Evolutionary conservation across 176 grass and related monocot species (phyloP), one percentile per base, ranked within the genome.

Genomic region (Avena sativa): DNA sequence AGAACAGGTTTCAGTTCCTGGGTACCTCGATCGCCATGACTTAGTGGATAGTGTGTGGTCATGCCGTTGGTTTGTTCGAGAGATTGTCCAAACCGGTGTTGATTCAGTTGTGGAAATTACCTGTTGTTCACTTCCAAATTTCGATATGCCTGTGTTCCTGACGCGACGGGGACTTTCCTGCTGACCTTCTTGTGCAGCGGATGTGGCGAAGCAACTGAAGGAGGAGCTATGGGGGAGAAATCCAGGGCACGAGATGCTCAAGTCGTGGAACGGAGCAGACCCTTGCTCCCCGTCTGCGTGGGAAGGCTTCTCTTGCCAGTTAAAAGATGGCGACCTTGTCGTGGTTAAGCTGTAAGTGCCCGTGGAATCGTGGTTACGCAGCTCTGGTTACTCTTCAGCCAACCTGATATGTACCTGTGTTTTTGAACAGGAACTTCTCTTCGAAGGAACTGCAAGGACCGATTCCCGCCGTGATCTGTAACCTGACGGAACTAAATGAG

Each of bases 291-390:
- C 87, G 23, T 52, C 89, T 48, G 66, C 71, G 28, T 94, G 92
- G 92, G 76, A 94, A 82, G 92, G 92, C 3, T 83, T 94, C 44
- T 61, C 48, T 30, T 91, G 89, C 46, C 59, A 44, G 21, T 15
- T 23, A 14, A 89, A 78, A 61, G 82, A 87, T 47, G 71, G 46
- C 8, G 38, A 19, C 26, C 82, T 26, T 52, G 74, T 81, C 74
- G 20, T 94, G 7, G 71, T 65, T 38, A 89, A 89, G 64, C 78
- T 94, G 92, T 94, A 74, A 94, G 89, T 94, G 72, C 55, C 69
- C 66, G 52, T 32, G 10, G 40, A 36, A 82, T 23, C 16, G 2
- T 66, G 17, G 30, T 1, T 75, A 75, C 28, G 47, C 25, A 26
- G n/a, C 72, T 30, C 47, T 17, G 23, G 16, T 75, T 26, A 52